Conservation (phyloP, 495 filamentous ascomycete species). For the Podospora comata region DNA sequence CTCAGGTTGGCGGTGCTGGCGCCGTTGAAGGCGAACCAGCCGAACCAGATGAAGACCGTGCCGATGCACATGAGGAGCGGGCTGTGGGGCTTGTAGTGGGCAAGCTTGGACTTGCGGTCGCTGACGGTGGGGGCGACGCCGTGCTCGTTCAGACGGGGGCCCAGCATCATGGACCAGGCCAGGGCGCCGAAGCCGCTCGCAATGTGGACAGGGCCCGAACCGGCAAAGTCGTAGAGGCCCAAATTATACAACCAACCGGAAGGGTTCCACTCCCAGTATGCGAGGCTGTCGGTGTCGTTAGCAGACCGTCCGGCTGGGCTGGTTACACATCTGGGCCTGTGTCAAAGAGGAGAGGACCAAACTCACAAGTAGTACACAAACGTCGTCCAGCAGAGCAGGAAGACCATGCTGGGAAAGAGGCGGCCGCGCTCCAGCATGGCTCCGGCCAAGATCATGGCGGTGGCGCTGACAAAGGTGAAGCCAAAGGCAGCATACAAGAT, state of each 20-base stretch:
- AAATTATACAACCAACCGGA: slow-evolving; percentile 72
- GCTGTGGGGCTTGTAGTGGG: slow-evolving; percentile 80
- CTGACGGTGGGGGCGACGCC: neutral
- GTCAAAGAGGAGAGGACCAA: neutral
- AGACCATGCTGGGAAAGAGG: slow-evolving; percentile 78
- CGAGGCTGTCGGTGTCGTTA: slow-evolving; percentile 47
- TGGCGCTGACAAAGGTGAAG: slow-evolving; percentile 22
- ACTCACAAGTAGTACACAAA: slow-evolving; percentile 59
- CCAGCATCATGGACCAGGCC: slow-evolving; percentile 80
- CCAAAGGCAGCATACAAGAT: slow-evolving; percentile 48
- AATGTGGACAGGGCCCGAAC: slow-evolving; percentile 86
- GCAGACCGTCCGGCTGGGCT: neutral
- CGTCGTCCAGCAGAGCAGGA: slow-evolving; percentile 85
- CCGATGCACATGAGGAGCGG: slow-evolving; percentile 91
- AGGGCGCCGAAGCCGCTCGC: slow-evolving; percentile 74
- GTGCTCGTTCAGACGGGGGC: slow-evolving; percentile 33
- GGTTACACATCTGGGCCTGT: too few species aligned
- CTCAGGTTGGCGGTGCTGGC: slow-evolving; percentile 87
- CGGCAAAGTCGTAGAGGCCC: slow-evolving; percentile 80
- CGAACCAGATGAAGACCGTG: slow-evolving; percentile 93
- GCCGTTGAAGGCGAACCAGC: slow-evolving; percentile 97
- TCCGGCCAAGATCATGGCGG: slow-evolving; percentile 29
- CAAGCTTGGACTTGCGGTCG: slow-evolving; percentile 66
- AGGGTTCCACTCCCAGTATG: slow-evolving; percentile 90
- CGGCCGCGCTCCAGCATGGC: slow-evolving; percentile 63